Percentiles rank a stretch among this genome's conserved stretches.
Evolutionary conservation across 441 rosid genomes (phyloP).

Genomic region (Pelargonium fulgidum): DNA sequence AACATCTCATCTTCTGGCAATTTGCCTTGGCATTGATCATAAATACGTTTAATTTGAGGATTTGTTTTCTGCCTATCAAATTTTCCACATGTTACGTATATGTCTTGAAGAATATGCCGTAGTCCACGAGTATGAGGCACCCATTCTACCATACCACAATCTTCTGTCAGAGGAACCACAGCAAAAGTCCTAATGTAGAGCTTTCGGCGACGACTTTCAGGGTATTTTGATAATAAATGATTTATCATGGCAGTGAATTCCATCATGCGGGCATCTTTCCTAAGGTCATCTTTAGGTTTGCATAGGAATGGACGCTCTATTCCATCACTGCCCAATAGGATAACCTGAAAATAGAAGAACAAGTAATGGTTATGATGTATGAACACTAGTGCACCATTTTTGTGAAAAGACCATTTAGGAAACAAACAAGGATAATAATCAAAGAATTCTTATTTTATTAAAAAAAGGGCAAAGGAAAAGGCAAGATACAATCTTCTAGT

Average conservation of each 20-base stretch:
- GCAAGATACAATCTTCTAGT: too few species aligned
- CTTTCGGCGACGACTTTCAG: constrained; percentile 94
- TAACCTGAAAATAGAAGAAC: constrained; percentile 46
- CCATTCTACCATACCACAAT: constrained; percentile 99
- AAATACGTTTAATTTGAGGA: constrained; percentile 82
- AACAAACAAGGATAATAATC: background rate
- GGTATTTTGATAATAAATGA: constrained; percentile 82
- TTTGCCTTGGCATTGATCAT: constrained; percentile 84
- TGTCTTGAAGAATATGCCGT: constrained; percentile 92
- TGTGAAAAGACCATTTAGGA: background rate
- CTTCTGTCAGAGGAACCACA: constrained; percentile 96
- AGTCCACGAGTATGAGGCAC: constrained; percentile 96
- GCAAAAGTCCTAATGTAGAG: constrained; percentile 94
- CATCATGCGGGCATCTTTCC: constrained; percentile 99
- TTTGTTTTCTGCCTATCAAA: constrained; percentile 93
- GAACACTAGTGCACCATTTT: background rate
- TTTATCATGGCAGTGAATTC: constrained; percentile 99
- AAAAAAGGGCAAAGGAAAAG: background rate
- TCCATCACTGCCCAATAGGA: constrained; percentile 94
- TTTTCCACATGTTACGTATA: constrained; percentile 66
- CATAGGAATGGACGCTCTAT: constrained; percentile 91
- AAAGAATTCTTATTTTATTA: background rate
- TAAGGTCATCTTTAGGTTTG: constrained; percentile 97
- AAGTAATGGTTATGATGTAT: constrained; percentile 10
- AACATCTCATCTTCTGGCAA: constrained; percentile 88